A percentile compares a stretch with the other conserved stretches of the same genome.
phyloP scores from a whole-genome alignment of 306 rosid species.

The Dalbergia oliveri region DNA sequence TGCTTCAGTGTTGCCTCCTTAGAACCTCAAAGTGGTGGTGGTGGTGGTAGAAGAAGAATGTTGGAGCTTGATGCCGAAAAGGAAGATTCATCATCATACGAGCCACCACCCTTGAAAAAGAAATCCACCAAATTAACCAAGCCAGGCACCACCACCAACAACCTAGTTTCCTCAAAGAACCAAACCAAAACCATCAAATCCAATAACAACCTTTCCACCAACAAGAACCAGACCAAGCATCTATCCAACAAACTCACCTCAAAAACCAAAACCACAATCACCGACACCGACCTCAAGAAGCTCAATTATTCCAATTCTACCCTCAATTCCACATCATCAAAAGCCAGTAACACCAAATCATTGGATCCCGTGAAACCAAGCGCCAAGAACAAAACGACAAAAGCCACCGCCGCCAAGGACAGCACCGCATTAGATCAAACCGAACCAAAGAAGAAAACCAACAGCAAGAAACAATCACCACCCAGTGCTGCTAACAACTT shows the following conservation, averaged over 20 bases:
- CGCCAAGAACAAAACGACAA: constrained; percentile 56
- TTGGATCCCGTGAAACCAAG: constrained; percentile 61
- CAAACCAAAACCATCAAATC: constrained; percentile 68
- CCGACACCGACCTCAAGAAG: constrained; percentile 56
- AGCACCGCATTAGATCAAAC: constrained; percentile 36
- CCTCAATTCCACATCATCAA: constrained; percentile 59
- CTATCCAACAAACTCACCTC: not conserved
- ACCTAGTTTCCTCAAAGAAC: constrained; percentile 52
- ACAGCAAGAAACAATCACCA: constrained; percentile 48
- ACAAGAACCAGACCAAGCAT: constrained; percentile 59
- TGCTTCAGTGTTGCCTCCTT: constrained; percentile 47
- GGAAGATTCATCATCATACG: not conserved
- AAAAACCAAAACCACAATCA: constrained; percentile 50
- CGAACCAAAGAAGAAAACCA: constrained; percentile 38
- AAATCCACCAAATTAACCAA: constrained; percentile 58
- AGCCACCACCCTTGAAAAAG: constrained; percentile 52
- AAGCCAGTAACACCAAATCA: constrained; percentile 49
- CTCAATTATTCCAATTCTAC: constrained; percentile 56
- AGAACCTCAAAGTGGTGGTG: constrained; percentile 45
- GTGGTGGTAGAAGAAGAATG: constrained; percentile 48
- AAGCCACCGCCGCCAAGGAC: constrained; percentile 47
- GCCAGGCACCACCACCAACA: constrained; percentile 8
- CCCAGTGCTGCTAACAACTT: constrained; percentile 48
- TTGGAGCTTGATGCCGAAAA: constrained; percentile 42
- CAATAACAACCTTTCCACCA: not conserved